Evolutionary conservation across 345 rosid genomes (phyloP).

Genomic region (Barbarea vulgaris): DNA sequence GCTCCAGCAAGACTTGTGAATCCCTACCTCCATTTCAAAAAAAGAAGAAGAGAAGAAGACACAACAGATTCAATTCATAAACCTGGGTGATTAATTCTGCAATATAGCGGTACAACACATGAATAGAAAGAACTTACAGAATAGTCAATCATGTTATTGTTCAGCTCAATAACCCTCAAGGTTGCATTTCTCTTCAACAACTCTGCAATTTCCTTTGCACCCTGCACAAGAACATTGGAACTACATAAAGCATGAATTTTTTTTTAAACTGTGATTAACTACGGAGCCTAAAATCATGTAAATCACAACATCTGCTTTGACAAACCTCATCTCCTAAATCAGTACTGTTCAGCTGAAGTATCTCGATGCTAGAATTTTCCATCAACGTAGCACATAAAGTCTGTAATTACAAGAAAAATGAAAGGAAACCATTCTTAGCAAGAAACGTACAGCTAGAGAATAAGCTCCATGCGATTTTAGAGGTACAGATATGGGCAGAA

Average conservation of each 20-base stretch:
- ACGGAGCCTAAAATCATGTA: slow-evolving; percentile 7
- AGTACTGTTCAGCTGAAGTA: slow-evolving; percentile 83
- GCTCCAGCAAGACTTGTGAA: slow-evolving; percentile 94
- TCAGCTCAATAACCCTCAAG: slow-evolving; percentile 81
- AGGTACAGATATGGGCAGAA: background rate
- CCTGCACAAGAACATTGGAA: slow-evolving; percentile 53
- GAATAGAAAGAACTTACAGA: slow-evolving; percentile 60
- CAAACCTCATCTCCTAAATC: slow-evolving; percentile 89
- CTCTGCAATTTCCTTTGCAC: slow-evolving; percentile 91
- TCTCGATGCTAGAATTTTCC: slow-evolving; percentile 67
- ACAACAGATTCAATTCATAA: slow-evolving; percentile 39
- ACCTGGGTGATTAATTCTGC: slow-evolving; percentile 16
- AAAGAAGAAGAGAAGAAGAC: slow-evolving; percentile 4
- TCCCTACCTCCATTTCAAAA: slow-evolving; percentile 76
- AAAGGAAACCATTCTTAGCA: slow-evolving; percentile 13
- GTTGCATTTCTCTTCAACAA: slow-evolving; percentile 77
- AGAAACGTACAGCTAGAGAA: slow-evolving; percentile 12
- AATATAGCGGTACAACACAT: slow-evolving; percentile 22
- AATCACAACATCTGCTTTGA: slow-evolving; percentile 24
- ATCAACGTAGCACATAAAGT: slow-evolving; percentile 70
- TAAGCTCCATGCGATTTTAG: slow-evolving; percentile 14
- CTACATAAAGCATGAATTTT: slow-evolving; percentile 18
- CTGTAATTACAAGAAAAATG: slow-evolving; percentile 45
- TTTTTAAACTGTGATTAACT: slow-evolving; percentile 7
- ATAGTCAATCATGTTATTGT: slow-evolving; percentile 96